Evolutionary conservation across 2,329 filamentous ascomycete genomes (phyloP).

Genomic region (Phaeomoniella chlamydospora): DNA sequence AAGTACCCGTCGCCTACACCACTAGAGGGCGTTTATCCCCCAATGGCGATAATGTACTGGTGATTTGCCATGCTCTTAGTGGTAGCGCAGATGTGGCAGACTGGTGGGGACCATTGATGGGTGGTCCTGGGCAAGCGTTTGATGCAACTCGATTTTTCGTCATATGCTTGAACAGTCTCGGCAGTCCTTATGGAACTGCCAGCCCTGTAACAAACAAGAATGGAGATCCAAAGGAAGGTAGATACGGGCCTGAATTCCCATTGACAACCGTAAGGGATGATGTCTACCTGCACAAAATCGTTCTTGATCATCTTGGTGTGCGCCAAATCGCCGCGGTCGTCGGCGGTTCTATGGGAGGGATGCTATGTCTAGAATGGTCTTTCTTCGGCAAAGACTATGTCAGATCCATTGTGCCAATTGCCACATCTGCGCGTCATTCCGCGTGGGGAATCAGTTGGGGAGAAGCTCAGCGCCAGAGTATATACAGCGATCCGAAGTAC

Average conservation of each 20-base stretch:
- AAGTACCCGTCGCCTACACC: slow-evolving; percentile 56
- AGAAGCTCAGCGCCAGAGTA: slow-evolving; percentile 47
- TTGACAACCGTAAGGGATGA: slow-evolving; percentile 91
- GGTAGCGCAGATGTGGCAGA: slow-evolving; percentile 40
- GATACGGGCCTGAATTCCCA: slow-evolving; percentile 91
- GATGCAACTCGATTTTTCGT: slow-evolving; percentile 39
- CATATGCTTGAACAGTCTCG: slow-evolving; percentile 38
- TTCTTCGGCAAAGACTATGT: slow-evolving; percentile 58
- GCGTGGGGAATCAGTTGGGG: slow-evolving; percentile 47
- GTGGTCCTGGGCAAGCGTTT: slow-evolving; percentile 36
- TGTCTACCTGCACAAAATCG: slow-evolving; percentile 52
- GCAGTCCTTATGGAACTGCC: slow-evolving; percentile 40
- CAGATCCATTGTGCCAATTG: slow-evolving; percentile 38
- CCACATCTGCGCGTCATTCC: slow-evolving; percentile 40
- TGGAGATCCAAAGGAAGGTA: slow-evolving; percentile 56
- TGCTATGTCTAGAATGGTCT: slow-evolving; percentile 42
- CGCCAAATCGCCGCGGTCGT: slow-evolving; percentile 38
- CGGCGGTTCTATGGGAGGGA: slow-evolving; percentile 44
- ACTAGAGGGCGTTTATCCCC: slow-evolving; percentile 44
- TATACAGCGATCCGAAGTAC: slow-evolving; percentile 97
- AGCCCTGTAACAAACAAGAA: slow-evolving; percentile 62
- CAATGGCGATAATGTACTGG: slow-evolving; percentile 45
- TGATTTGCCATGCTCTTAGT: slow-evolving; percentile 42
- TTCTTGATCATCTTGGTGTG: slow-evolving; percentile 40
- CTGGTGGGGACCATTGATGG: slow-evolving; percentile 42